A percentile compares a stretch with the other conserved stretches of the same genome.
phyloP scores from a whole-genome alignment of 2,329 filamentous ascomycete genomes.

The Cadophora sp. region DNA sequence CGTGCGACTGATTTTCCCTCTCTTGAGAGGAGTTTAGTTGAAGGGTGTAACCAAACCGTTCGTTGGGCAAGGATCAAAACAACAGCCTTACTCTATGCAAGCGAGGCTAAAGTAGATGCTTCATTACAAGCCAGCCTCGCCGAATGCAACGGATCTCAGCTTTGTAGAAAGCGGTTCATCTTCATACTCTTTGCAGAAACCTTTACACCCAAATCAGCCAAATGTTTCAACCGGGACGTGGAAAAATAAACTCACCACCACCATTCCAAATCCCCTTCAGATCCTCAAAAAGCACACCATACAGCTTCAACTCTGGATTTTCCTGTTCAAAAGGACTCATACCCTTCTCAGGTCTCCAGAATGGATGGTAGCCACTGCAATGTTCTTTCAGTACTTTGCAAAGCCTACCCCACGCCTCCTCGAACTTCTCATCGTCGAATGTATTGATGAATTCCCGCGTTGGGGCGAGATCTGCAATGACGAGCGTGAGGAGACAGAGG shows the following conservation, averaged over 20 bases:
- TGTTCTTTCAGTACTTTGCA: not conserved
- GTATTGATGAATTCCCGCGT: not conserved
- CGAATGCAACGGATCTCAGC: not conserved
- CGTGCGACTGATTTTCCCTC: too few species aligned
- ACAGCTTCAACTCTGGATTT: not conserved
- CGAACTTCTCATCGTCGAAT: not conserved
- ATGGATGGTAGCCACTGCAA: not conserved
- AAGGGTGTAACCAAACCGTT: too few species aligned
- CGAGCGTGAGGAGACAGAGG: not conserved
- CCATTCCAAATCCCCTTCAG: not conserved
- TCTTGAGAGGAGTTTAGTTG: too few species aligned
- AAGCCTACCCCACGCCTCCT: not conserved
- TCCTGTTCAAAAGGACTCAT: not conserved
- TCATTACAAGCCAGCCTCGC: not conserved
- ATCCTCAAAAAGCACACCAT: not conserved
- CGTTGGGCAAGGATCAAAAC: too few species aligned
- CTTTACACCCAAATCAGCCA: not conserved
- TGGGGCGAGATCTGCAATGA: not conserved
- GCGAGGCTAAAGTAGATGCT: too few species aligned
- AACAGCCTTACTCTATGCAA: too few species aligned
- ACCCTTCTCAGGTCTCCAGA: not conserved
- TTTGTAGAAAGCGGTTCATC: not conserved
- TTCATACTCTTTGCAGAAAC: not conserved
- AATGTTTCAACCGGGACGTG: not conserved
- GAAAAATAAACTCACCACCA: not conserved